phyloP scores from a whole-genome alignment of 495 filamentous ascomycete species.

The Podospora pseudopauciseta region DNA sequence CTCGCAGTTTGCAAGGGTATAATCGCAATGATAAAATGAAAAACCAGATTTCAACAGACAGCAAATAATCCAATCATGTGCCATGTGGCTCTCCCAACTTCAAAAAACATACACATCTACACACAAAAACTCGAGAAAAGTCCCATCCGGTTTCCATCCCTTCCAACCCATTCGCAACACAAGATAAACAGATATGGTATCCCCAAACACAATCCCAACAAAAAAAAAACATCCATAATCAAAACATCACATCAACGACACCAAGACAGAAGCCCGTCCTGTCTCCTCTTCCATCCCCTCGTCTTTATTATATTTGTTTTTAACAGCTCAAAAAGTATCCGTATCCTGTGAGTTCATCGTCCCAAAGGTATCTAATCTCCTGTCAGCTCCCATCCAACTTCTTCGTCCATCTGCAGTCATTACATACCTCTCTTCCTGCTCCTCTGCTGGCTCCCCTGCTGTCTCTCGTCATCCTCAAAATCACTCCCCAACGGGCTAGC shows the following conservation, averaged over 20 bases:
- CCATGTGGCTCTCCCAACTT: neutral
- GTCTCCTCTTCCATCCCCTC: neutral
- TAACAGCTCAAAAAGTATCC: slow-evolving; percentile 46
- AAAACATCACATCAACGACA: neutral
- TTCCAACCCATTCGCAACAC: neutral
- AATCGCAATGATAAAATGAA: neutral
- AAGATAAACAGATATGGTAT: neutral
- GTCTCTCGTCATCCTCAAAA: slow-evolving; percentile 31
- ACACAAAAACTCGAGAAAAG: neutral
- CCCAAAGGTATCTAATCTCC: slow-evolving; percentile 51
- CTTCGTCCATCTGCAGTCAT: neutral
- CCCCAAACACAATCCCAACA: neutral
- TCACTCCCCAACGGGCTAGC: slow-evolving; percentile 13
- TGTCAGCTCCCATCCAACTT: neutral
- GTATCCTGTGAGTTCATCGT: slow-evolving; percentile 48
- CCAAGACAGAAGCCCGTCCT: neutral
- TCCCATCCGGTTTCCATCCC: neutral
- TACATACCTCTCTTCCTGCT: slow-evolving; percentile 49
- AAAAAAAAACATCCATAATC: neutral
- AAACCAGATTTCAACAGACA: neutral
- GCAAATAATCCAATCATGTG: neutral
- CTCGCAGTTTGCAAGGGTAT: neutral
- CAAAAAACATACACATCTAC: neutral
- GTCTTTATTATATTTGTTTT: neutral
- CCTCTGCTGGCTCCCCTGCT: slow-evolving; percentile 20